Evolutionary conservation across 106 monocot genomes (phyloP).

Genomic region (Narthecium ossifragum): DNA sequence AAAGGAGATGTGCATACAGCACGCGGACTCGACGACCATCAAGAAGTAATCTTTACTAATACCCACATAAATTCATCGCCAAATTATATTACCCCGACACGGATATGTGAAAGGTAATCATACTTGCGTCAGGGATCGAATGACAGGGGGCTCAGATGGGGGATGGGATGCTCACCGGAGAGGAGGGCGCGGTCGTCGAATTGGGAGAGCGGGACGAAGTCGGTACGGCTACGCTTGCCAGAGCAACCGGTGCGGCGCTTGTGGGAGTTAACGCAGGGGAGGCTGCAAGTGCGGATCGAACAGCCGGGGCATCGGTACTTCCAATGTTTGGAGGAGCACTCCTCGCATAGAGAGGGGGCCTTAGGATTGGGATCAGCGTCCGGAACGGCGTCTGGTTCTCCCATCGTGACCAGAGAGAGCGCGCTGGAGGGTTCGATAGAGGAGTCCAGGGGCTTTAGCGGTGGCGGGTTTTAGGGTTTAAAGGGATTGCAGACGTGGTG

Average conservation of each 20-base stretch:
- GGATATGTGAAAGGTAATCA: too few relatives aligned
- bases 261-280: conserved; percentile 77
- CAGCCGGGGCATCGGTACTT: conserved; percentile 75
- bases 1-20: not conserved
- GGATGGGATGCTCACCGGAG: conserved; percentile 29
- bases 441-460: not conserved
- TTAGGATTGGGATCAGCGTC: conserved; percentile 19
- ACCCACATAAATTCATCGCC: too few relatives aligned
- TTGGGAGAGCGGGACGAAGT: conserved; percentile 43
- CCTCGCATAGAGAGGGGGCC: conserved; percentile 37
- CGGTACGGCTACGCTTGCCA: conserved; percentile 45
- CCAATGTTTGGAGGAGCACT: conserved; percentile 56
- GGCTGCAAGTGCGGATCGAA: conserved; percentile 66
- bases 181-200: conserved; percentile 63
- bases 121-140: too few relatives aligned
- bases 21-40: too few relatives aligned
- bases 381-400: conserved; percentile 6
- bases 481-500: not conserved
- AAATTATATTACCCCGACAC: too few relatives aligned
- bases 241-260: conserved; percentile 60
- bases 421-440: not conserved
- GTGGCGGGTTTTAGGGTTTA: not conserved
- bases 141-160: too few relatives aligned
- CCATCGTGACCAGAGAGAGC: conserved; percentile 6
- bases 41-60: too few relatives aligned